These are phyloP conservation scores for Comarum palustre DNA, from an alignment of 306 rosid species.

Conservation along the genomic window DNA sequence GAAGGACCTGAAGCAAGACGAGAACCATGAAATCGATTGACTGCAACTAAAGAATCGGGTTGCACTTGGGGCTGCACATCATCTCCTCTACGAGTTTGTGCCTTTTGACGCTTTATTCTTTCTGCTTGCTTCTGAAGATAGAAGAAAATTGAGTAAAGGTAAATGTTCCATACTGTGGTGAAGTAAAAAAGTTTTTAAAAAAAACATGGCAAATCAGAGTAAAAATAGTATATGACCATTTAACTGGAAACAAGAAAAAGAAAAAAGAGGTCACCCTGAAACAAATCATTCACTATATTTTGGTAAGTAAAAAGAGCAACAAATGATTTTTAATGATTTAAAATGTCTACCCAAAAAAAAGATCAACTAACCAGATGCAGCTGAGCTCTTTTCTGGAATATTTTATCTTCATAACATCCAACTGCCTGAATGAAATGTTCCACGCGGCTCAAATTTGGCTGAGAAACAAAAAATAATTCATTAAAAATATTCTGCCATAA, in stretches of 20 bases:
- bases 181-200: background rate
- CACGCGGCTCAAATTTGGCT: slow-evolving; percentile 76
- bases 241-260: background rate
- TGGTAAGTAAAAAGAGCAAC: background rate
- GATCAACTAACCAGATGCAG: slow-evolving; percentile 66
- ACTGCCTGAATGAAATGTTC: slow-evolving; percentile 93
- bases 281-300: background rate
- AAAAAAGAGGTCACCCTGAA: background rate
- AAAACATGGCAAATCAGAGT: background rate
- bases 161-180: background rate
- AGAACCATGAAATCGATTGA: slow-evolving; percentile 75
- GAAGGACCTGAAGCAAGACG: slow-evolving; percentile 91
- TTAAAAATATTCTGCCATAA: background rate
- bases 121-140: slow-evolving; percentile 67
- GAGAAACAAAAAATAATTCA: slow-evolving; percentile 17
- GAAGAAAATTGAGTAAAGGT: background rate
- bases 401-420: slow-evolving; percentile 81
- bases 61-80: slow-evolving; percentile 63
- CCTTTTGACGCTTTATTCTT: slow-evolving; percentile 84
- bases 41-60: slow-evolving; percentile 75
- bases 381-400: slow-evolving; percentile 87
- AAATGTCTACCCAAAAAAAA: background rate
- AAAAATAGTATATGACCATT: background rate
- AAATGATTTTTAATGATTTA: background rate
- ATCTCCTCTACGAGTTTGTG: slow-evolving; percentile 73